Percentiles rank a stretch among this genome's conserved stretches.
phyloP scores from a whole-genome alignment of 2,329 filamentous ascomycete species.

The Mycosphaerella sp. region DNA sequence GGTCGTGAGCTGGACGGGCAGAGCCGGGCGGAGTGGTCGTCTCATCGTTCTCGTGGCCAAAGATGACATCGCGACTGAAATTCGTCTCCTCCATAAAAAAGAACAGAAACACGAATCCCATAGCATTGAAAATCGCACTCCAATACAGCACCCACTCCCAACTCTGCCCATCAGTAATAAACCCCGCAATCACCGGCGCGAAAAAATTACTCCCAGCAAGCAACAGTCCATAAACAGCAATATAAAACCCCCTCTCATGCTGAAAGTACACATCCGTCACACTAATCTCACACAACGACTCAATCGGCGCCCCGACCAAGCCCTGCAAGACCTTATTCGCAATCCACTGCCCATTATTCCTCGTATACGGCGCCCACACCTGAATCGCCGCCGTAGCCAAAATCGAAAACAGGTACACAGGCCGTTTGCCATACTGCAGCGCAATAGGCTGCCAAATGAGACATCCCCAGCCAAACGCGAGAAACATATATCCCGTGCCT shows the following conservation, averaged over 20 bases:
- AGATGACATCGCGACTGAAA: conserved; percentile 32
- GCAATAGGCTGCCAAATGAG: conserved; percentile 51
- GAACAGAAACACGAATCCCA: conserved; percentile 49
- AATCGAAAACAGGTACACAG: conserved; percentile 44
- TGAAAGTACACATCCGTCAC: conserved; percentile 31
- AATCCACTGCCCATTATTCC: conserved; percentile 44
- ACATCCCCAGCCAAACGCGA: conserved; percentile 38
- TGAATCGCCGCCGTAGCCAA: conserved; percentile 38
- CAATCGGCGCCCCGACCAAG: conserved; percentile 46
- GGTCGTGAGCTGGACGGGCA: background rate
- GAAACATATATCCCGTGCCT: conserved; percentile 41
- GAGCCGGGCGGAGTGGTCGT: background rate
- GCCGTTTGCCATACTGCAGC: conserved; percentile 47
- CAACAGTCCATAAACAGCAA: conserved; percentile 27
- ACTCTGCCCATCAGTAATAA: conserved; percentile 44
- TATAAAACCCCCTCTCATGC: conserved; percentile 30
- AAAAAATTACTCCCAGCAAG: conserved; percentile 26
- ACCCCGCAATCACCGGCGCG: conserved; percentile 45
- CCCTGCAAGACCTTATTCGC: conserved; percentile 43
- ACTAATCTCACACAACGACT: conserved; percentile 41
- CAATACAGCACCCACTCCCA: conserved; percentile 49
- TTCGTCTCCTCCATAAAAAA: conserved; percentile 59
- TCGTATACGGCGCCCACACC: conserved; percentile 44
- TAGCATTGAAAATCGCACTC: conserved; percentile 49
- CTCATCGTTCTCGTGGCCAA: conserved; percentile 10